Evolutionary conservation across 1,139 yeast species (phyloP), one percentile per base, ranked within the genome.

Genomic region (Suhomyces atakaporum): DNA sequence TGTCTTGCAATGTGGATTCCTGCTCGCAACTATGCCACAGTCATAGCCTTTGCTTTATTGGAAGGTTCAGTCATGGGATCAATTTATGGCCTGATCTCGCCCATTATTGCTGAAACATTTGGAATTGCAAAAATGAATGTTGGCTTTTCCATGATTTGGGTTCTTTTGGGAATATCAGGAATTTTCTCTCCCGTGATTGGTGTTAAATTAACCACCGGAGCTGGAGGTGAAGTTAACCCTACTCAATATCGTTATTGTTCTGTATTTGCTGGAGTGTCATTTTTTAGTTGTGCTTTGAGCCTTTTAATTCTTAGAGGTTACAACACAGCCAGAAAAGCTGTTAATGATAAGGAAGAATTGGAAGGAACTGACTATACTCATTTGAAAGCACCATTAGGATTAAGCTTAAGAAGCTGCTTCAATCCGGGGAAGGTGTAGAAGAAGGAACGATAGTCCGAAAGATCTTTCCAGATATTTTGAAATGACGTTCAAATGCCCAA

Each of bases 1-100:
- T 69, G 63, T 22, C 57, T 62, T 25, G 81, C 79, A 2, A 75
- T 80, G 76, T 81, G 86, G 86, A 68, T 79, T 25, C 82, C 83
- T 3, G 72, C 79, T 10, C 56, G 75, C 32, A 76, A 74, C 47
- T 73, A 60, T 44, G 79, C 79, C 2, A 73, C 79, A 3, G 70
- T 78, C 2, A 52, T 75, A 13, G 66, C 58, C 2, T 71, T 75
- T 47, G 75, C 75, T 2, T 34, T 77, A 21, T 42, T 76, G 5
- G 63, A 60, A 37, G 84, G 84, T 24, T 58, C 66, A 4, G 35
- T 72, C 15, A 75, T 77, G 75, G 82, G 83, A 1, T 64, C 75
- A 5, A 48, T 65, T 11, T 64, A 54, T 42, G 59, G 62, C 6
- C 57, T 63, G 25, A 38, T 56, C 33, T 60, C 69, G 2, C 64